Evolutionary conservation across 2,329 filamentous ascomycete genomes (phyloP), one percentile per base, ranked within the genome.

Genomic region (Thielaviopsis euricoi): DNA sequence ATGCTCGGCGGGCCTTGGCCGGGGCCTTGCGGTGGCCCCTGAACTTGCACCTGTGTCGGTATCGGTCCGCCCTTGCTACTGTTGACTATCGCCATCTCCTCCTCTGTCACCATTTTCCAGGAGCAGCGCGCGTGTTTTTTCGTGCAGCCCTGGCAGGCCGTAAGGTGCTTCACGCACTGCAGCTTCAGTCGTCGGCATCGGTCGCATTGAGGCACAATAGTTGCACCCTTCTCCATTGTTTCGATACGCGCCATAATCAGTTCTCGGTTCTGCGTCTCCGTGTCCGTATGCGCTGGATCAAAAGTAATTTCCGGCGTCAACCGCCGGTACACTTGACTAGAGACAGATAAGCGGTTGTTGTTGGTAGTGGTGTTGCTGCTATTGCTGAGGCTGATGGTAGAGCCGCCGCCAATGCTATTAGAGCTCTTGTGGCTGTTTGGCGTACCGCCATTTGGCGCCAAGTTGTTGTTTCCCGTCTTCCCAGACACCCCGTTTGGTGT

Each of bases 121-220:
- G 82, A 83, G 68, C 89, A 95, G 65, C 89, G 90, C 21, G 87
- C 87, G 67, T 95, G 89, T 67, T 94, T 94, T 68, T 87, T 90
- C 0, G 89, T 94, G 68, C 89, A 95, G 22, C 87, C 88, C 68
- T 85, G 81, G 66, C 89, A 95, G 9, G 88, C 87, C 0, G 88
- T 94, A 46, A 93, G 74, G 62, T 95, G 87, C 70, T 94, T 94
- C 53, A 90, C 74, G 62, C 89, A 95, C 59, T 88, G 81, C 71
- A 89, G 87, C 62, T 86, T 83, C 17, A 94, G 74, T 29, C 89
- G 78, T 51, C 89, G 78, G 67, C 89, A 95, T 43, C 88, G 77
- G 67, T 95, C 89, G 66, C 89, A 95, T 0, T 88, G 87, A 10
- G 89, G 89, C n/a, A 81, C 70, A 53, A 95, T 86, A 6, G 80